phyloP scores from a whole-genome alignment of 306 rosid genomes.

The Gillenia trifoliata region DNA sequence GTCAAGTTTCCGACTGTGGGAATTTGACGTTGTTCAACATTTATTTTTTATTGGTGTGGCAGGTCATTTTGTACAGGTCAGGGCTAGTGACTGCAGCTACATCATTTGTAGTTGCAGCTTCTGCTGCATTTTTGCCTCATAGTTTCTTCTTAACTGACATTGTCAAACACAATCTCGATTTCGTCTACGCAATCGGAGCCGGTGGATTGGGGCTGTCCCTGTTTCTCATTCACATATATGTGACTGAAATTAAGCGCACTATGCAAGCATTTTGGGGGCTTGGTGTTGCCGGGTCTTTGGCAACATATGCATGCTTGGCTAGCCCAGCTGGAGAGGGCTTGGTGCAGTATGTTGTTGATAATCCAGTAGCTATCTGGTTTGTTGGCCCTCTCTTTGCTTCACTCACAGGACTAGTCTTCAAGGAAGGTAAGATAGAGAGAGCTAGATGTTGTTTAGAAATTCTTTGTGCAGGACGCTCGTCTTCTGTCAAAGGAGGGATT shows the following conservation, averaged over 20 bases:
- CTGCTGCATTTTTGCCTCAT: conserved; percentile 57
- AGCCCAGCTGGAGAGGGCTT: conserved; percentile 56
- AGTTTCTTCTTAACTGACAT: conserved; percentile 19
- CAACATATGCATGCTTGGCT: conserved; percentile 54
- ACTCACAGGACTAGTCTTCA: conserved; percentile 87
- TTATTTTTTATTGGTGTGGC: neutral
- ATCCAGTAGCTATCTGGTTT: conserved; percentile 66
- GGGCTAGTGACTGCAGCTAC: conserved; percentile 78
- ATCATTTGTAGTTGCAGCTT: conserved; percentile 67
- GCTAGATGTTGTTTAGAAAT: too few species aligned
- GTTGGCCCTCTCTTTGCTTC: conserved; percentile 90
- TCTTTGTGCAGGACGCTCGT: neutral
- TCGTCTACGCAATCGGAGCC: conserved; percentile 52
- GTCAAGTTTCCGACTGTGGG: too few species aligned
- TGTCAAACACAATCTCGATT: conserved; percentile 51
- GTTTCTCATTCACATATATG: conserved; percentile 74
- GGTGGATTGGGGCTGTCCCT: conserved; percentile 77
- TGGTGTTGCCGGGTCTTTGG: conserved; percentile 66
- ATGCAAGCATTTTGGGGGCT: conserved; percentile 85
- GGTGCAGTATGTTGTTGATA: conserved; percentile 50
- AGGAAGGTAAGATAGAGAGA: conserved; percentile 54
- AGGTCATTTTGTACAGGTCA: conserved; percentile 77
- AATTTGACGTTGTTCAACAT: too few species aligned
- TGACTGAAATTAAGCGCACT: conserved; percentile 73
- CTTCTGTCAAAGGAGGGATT: neutral